A percentile compares a stretch with the other conserved stretches of the same genome.
Evolutionary conservation across 257 asterid genomes (phyloP).

Genomic region (Misopates orontium): DNA sequence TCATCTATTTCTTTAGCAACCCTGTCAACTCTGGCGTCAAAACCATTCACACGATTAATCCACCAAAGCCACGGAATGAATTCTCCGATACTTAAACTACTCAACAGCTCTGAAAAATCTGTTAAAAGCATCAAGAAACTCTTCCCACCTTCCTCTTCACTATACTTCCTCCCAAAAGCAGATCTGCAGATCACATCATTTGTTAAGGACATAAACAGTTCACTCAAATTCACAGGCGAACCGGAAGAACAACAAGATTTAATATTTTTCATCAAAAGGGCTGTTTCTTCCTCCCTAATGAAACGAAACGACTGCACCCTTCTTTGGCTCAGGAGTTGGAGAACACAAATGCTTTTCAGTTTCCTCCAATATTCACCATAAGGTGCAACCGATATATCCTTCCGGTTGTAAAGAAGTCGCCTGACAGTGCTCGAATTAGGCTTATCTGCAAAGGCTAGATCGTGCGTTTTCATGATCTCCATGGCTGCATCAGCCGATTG

Average conservation of each 20-base stretch:
- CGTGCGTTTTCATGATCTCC: slow-evolving; percentile 47
- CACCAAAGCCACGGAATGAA: slow-evolving; percentile 33
- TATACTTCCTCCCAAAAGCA: slow-evolving; percentile 40
- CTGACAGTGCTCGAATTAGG: slow-evolving; percentile 19
- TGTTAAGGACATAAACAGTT: slow-evolving; percentile 20
- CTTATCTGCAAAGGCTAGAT: slow-evolving; percentile 29
- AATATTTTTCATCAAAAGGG: slow-evolving; percentile 32
- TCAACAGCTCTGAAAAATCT: slow-evolving; percentile 33
- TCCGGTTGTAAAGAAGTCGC: slow-evolving; percentile 27
- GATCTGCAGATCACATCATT: slow-evolving; percentile 38
- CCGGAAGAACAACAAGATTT: background rate
- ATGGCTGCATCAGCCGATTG: slow-evolving; percentile 38
- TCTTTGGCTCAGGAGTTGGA: slow-evolving; percentile 44
- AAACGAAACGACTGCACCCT: slow-evolving; percentile 36
- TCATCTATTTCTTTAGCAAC: slow-evolving; percentile 28
- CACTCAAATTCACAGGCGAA: slow-evolving; percentile 29
- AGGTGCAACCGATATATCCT: slow-evolving; percentile 36
- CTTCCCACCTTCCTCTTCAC: slow-evolving; percentile 26
- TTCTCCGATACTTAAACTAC: slow-evolving; percentile 27
- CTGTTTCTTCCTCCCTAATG: slow-evolving; percentile 42
- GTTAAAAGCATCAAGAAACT: slow-evolving; percentile 15
- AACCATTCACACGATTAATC: slow-evolving; percentile 39
- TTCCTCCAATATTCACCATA: slow-evolving; percentile 58
- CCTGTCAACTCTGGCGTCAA: slow-evolving; percentile 31
- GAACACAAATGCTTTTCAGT: slow-evolving; percentile 37